Conservation (phyloP, 768 basidiomycete species). For the Lactarius indigo region DNA sequence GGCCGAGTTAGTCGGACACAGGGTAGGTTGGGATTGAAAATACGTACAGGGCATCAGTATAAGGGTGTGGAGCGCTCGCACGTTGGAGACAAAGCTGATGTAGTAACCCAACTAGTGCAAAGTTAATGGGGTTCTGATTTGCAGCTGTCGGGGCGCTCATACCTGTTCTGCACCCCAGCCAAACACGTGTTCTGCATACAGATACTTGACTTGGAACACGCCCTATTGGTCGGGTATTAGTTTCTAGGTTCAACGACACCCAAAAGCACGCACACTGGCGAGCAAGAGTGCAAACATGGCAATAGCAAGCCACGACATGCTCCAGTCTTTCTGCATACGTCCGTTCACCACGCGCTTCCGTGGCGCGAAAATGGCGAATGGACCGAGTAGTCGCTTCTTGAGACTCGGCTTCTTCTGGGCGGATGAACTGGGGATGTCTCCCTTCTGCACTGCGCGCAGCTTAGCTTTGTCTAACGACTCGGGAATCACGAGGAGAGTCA, state of each 20-base stretch:
- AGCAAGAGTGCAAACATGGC: slow-evolving; percentile 62
- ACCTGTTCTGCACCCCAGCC: slow-evolving; percentile 62
- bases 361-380: slow-evolving; percentile 69
- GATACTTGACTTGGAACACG: slow-evolving; percentile 69
- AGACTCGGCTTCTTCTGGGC: slow-evolving; percentile 30
- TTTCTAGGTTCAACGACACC: slow-evolving; percentile 1
- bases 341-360: slow-evolving; percentile 41
- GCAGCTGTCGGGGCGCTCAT: slow-evolving; percentile 16
- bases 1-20: slow-evolving; percentile 32
- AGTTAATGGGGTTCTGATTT: slow-evolving; percentile 4
- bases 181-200: slow-evolving; percentile 73
- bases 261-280: slow-evolving; percentile 51
- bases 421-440: slow-evolving; percentile 40
- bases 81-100: slow-evolving; percentile 63
- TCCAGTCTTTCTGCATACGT: slow-evolving; percentile 54
- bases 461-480: slow-evolving; percentile 40
- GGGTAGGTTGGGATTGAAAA: neutral
- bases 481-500: slow-evolving; percentile 54
- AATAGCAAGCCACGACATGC: slow-evolving; percentile 63
- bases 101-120: slow-evolving; percentile 60
- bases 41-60: slow-evolving; percentile 64
- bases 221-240: slow-evolving; percentile 40
- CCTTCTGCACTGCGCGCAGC: slow-evolving; percentile 40
- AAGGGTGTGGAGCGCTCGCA: slow-evolving; percentile 63
- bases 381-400: slow-evolving; percentile 49